phyloP scores from a whole-genome alignment of 2,329 filamentous ascomycete genomes.

The Xylariaceae sp. region DNA sequence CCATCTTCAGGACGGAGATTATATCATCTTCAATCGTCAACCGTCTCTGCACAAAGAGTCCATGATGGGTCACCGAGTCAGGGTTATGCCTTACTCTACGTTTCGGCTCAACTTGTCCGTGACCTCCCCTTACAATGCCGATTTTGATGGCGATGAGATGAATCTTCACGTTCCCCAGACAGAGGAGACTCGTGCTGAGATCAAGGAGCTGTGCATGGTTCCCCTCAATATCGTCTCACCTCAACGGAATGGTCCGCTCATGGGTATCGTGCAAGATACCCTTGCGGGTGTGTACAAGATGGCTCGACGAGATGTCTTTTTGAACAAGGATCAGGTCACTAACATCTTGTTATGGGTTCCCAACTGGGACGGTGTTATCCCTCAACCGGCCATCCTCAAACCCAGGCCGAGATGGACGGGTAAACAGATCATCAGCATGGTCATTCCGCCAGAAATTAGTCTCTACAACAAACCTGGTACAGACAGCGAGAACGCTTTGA shows the following conservation, averaged over 20 bases:
- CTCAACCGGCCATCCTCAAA: conserved; percentile 88
- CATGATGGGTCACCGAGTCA: conserved; percentile 98
- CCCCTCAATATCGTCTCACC: conserved; percentile 97
- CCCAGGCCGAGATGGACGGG: conserved; percentile 93
- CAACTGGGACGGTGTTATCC: conserved; percentile 93
- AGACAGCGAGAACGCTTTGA: conserved; percentile 32
- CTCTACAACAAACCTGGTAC: conserved; percentile 61
- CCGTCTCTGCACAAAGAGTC: conserved; percentile 99
- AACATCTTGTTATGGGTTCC: conserved; percentile 97
- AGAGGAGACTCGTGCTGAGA: conserved; percentile 92
- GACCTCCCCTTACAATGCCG: conserved; percentile 97
- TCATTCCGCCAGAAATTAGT: conserved; percentile 83
- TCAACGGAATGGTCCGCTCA: conserved; percentile 91
- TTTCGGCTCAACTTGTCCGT: conserved; percentile 97
- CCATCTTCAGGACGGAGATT: conserved; percentile 92
- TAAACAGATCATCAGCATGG: conserved; percentile 94
- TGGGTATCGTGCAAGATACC: conserved; percentile 99
- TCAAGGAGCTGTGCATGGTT: conserved; percentile 94
- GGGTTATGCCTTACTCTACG: conserved; percentile 98
- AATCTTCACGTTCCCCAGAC: conserved; percentile 98
- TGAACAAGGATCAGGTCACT: conserved; percentile 90
- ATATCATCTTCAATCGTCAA: conserved; percentile 99
- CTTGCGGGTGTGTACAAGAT: conserved; percentile 97
- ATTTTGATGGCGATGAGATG: conserved; percentile 99
- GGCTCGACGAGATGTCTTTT: conserved; percentile 84